Percentiles rank a stretch among this genome's conserved stretches.
These are phyloP conservation scores for Colletotrichum sp. DNA, from an alignment of 2,329 filamentous ascomycete genomes.

Conservation along the genomic window DNA sequence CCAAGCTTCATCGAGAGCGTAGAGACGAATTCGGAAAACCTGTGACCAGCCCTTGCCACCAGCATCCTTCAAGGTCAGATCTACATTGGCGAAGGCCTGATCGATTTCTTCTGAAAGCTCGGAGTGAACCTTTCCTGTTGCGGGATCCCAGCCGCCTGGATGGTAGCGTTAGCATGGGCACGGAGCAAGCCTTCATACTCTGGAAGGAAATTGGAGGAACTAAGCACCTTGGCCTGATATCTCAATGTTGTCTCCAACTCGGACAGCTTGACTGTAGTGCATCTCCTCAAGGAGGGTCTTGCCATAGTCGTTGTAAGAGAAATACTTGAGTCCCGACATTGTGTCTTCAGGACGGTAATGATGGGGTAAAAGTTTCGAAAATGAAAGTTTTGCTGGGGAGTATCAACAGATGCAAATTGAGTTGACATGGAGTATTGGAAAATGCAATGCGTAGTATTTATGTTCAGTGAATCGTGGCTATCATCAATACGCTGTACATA, in stretches of 20 bases:
- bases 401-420: background rate
- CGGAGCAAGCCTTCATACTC: background rate
- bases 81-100: constrained; percentile 53
- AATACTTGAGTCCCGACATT: constrained; percentile 44
- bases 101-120: constrained; percentile 41
- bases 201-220: background rate
- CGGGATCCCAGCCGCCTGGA: constrained; percentile 11
- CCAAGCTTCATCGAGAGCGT: constrained; percentile 33
- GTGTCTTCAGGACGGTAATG: background rate
- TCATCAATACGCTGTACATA: background rate
- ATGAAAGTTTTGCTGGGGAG: background rate
- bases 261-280: constrained; percentile 43
- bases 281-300: constrained; percentile 31
- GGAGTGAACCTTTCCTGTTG: constrained; percentile 24
- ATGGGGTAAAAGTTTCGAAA: background rate
- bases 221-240: constrained; percentile 36
- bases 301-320: constrained; percentile 41
- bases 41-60: constrained; percentile 54
- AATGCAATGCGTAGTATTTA: background rate
- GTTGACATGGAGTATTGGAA: background rate
- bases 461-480: background rate
- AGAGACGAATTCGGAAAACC: constrained; percentile 45
- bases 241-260: constrained; percentile 44
- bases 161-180: background rate
- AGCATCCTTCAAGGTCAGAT: constrained; percentile 44